phyloP scores from a whole-genome alignment of 768 basidiomycete species.

The Mycena pura region DNA sequence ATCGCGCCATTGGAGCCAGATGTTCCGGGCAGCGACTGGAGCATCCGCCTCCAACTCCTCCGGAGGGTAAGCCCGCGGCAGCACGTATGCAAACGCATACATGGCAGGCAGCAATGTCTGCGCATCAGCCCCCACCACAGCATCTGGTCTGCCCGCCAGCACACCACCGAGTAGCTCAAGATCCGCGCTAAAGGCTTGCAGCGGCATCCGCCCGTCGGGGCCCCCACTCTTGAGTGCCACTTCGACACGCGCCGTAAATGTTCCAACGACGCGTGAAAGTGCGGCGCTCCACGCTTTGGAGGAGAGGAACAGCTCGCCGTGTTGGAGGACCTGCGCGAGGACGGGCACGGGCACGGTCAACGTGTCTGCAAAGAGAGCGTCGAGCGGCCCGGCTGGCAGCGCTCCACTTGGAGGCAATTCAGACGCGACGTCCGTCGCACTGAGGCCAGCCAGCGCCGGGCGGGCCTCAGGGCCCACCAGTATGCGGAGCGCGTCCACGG shows the following conservation, averaged over 20 bases:
- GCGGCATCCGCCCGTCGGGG: background rate
- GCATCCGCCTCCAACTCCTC: conserved; percentile 29
- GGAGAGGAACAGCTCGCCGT: conserved; percentile 15
- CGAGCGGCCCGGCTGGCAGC: conserved; percentile 8
- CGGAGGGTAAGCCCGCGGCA: conserved; percentile 43
- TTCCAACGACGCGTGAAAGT: conserved; percentile 6
- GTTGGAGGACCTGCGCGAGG: conserved; percentile 17
- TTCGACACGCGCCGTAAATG: conserved; percentile 18
- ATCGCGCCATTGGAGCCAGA: conserved; percentile 45
- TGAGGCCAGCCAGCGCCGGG: background rate
- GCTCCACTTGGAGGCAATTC: too few relatives aligned
- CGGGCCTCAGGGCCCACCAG: conserved; percentile 36
- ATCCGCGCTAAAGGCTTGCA: conserved; percentile 9
- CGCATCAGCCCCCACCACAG: conserved; percentile 30
- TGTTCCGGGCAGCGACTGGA: conserved; percentile 36
- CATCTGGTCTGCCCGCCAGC: conserved; percentile 33
- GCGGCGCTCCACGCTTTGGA: background rate
- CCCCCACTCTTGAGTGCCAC: background rate
- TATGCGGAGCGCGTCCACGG: conserved; percentile 50
- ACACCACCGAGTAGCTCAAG: conserved; percentile 45
- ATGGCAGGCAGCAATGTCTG: conserved; percentile 47
- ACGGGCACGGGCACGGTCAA: background rate
- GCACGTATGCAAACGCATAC: conserved; percentile 55
- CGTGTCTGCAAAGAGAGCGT: conserved; percentile 13
- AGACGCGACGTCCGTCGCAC: background rate